Base-by-base conservation (phyloP, 495 filamentous ascomycete genomes). In the Penicillium diatomitis region DNA sequence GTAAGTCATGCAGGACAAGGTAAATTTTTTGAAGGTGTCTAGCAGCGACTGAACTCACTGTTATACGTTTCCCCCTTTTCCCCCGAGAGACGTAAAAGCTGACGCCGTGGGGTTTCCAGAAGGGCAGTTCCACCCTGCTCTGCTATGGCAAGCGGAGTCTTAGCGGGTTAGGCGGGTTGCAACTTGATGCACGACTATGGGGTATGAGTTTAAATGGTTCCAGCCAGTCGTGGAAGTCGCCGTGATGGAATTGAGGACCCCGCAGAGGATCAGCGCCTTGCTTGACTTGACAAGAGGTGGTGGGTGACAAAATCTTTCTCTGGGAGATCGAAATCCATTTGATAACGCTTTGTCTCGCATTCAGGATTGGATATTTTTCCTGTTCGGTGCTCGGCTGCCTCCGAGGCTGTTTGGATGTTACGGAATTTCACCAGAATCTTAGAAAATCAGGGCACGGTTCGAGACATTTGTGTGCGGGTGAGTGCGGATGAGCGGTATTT, bases 381-480 rank as follows among this genome's bases (percentile, higher is more conserved):
- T 20, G 20, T 37, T 9, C 47, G 47, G 47, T 10, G 47, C 42
- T 49, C 47, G 47, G 10, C 47, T 49, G 47, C 38, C 32, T 49
- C 47, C 47, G 47, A 28, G 32, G 20, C 20, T 4, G 10, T 5
- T 37, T 12, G 3, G 36, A 32, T 31, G 4, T 44, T 43, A 28
- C 32, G 20, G 8, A 4, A 5, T 28, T 42, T 41, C 47, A 29
- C 10, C 3, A 20, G 20, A 28, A 0, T 2, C 10, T 2, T 6
- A 2, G 11, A 6, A 20, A 7, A 4, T 3, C 3, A 5, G 3
- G 20, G 12, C 12, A 27, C 5, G 30, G 9, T 20, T 20, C 20
- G 20, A 20, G 20, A 20, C 20, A 2, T 20, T 5, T n/a, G 11
- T 8, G 28, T 48, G 46, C 46, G 46, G 47, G 33, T 7, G 47